Base-by-base conservation (phyloP, 2,329 filamentous ascomycete genomes). In the Aspergillus carbonarius region DNA sequence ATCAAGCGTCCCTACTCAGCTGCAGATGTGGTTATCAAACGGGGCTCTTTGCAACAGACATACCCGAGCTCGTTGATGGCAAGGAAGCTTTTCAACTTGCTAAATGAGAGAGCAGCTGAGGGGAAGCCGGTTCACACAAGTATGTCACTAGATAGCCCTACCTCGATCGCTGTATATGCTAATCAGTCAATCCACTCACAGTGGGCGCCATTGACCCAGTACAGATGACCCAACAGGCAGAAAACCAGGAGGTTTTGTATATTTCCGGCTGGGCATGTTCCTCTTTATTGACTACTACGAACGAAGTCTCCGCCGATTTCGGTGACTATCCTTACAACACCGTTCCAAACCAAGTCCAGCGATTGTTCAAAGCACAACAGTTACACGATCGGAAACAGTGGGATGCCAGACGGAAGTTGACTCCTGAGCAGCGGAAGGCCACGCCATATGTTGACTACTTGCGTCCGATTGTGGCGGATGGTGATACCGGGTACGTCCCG, bases 281-380 rank as follows among this genome's bases (percentile, higher is more conserved):
- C 0, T 93, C 92, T 0, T 86, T 96, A 18, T 82, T 99, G 47
- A 98, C 93, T 4, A 88, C 88, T 9, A 98, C 95, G 37, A 98
- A 99, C 79, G 95, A 99, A 75, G 95, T 99, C 27, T 97, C 92
- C 0, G 91, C 95, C 44, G 95, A 99, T 74, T 96, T 98, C 78
- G 95, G 95, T 70, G 95, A 99, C 77, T 99, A 99, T 75, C 95
- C 95, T 0, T 99, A 99, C 80, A 98, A 98, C 74, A 99, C 95
- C 0, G 95, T 99, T 4, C 95, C 95, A 8, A 98, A 98, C 78
- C 95, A 98, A 75, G 95, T 99, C 4, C 92, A 99, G 79, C 87
- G 95, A 63, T 81, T 99, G 53, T 92, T 96, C 79, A 98, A 98
- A 79, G 95, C 95, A 4, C 95, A 99, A 77, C 92, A 92, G 65